Base-by-base conservation (phyloP, 345 rosid species). In the Excoecaria cochinchinensis region DNA sequence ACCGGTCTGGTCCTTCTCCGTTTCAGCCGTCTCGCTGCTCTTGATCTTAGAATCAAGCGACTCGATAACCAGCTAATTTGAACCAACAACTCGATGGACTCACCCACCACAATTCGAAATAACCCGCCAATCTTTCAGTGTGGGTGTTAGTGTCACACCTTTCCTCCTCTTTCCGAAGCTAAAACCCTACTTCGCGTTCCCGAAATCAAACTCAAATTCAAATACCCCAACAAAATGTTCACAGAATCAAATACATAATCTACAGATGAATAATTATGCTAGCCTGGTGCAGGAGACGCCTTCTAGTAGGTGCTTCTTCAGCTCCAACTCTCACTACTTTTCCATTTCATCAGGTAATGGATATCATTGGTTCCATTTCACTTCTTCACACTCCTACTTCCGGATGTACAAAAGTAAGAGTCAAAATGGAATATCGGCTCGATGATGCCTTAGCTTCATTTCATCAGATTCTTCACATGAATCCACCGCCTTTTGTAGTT, bases 1-100 rank as follows among this genome's bases (percentile, higher is more conserved):
- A 1, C 50, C 47, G 21, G 67, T 8, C 44, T 62, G 67, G 38
- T 44, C 69, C 31, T 66, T 44, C 69, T 44, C n/a, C 31, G 17
- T 6, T 47, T 4, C 62, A 7, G 73, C 50, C 39, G 9, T 55
- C 48, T 77, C 83, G 65, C 58, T 64, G 58, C 63, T 19, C 40
- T 81, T 80, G 56, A 82, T 78, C 78, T 80, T 84, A 12, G 86
- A 83, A 78, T 86, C 89, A 4, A 88, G 82, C 82, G 87, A 83
- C 85, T 82, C 89, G 31, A 31, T 31, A 31, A 2, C 31, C 31
- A 31, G 2, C 31, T 31, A 31, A 31, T 31, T 31, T 31, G 31
- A 31, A 31, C 31, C 31, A 31, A 31, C 31, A 31, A 31, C 31
- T 31, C 31, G 31, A 31, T 31, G 1, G 31, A 31, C 31, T 31